Evolutionary conservation across 169 alveolate genomes (phyloP), one percentile per base, ranked within the genome.

Genomic region (Prorocentrum cordatum): DNA sequence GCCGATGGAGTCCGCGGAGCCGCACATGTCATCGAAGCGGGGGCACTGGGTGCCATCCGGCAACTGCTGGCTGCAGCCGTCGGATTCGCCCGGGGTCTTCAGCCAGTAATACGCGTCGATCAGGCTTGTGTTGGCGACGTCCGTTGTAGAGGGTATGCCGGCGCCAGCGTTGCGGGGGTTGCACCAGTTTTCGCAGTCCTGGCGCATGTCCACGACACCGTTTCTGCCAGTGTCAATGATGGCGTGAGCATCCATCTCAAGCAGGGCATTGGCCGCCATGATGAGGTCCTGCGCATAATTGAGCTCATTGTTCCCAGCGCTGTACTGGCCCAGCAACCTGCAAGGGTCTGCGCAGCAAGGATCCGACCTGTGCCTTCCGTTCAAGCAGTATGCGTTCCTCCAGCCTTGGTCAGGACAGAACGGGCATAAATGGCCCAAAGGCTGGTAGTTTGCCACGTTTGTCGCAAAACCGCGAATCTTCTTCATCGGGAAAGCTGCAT

Each of bases 11-110:
- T 62, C 72, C 31, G 31, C 72, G 3, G 72, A 62, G 1, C 45
- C 72, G 42, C 72, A 62, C 72, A 62, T 62, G 45, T 62, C 45
- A 31, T 62, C 72, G 18, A 62, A 62, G 2, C 72, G 72, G 27
- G 72, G 72, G 45, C 72, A 62, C 12, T 10, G 10, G 6, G 72
- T 18, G 42, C 72, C 72, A 18, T 62, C 72, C 10, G 72, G 72
- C 39, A 62, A n/a, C 3, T 31, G 2, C 72, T 62, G 45, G 45
- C 45, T 62, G 45, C 72, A 62, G 45, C 72, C 72, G 20, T 62
- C 72, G 32, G 72, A 62, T 31, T 62, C 72, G 42, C 72, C 72
- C 27, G 72, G 72, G 24, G 72, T 62, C 72, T 62, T 62, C 42
- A 62, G 72, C 72, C 72, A 62, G 72, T 31, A 62, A 27, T 29